Evolutionary conservation across 148 eudicot species (phyloP), one percentile per base, ranked within the genome.

Genomic region (Rheum nobile): DNA sequence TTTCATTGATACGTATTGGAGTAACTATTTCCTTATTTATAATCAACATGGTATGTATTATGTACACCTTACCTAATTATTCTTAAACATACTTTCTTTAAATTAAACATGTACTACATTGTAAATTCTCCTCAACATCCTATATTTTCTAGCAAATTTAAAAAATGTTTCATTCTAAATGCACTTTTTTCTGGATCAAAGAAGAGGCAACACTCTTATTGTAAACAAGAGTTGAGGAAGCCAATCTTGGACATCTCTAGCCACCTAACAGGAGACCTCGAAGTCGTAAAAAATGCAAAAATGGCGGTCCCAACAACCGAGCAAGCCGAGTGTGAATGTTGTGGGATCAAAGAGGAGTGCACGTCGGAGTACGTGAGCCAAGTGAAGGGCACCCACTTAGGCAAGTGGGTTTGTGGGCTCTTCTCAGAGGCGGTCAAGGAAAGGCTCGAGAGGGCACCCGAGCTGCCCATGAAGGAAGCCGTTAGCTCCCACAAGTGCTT

Each of bases 371-470:
- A 87, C 83, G 77, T 87, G 6, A 70, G 24, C 12, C 75, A 73
- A 74, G 83, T 83, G 19, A 85, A 83, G 63, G 75, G 47, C 0
- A 24, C 65, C 7, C 74, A 75, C 44, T 81, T 76, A 4, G 93
- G 86, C 7, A 77, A 74, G 74, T 85, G 88, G 93, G 83, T 89
- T 31, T 89, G 93, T 61, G 93, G 93, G 6, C 86, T 89, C 38
- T 89, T 87, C 32, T 77, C 90, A 0, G 90, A 89, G 71, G 93
- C 88, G 0, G 88, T 89, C 22, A 86, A 83, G 55, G 92, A 85
- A 47, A 75, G 46, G 22, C 63, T 79, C 39, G 35, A 14, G 0
- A 46, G 73, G 16, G 55, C 67, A n/a, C 61, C 61, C 0, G 12
- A 54, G 28, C 6, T 54, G 5, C 67, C 72, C 73, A 81, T 84